These are phyloP conservation scores for Teunomyces lycoperdinae DNA, from an alignment of 805 yeast species.

Conservation along the genomic window DNA sequence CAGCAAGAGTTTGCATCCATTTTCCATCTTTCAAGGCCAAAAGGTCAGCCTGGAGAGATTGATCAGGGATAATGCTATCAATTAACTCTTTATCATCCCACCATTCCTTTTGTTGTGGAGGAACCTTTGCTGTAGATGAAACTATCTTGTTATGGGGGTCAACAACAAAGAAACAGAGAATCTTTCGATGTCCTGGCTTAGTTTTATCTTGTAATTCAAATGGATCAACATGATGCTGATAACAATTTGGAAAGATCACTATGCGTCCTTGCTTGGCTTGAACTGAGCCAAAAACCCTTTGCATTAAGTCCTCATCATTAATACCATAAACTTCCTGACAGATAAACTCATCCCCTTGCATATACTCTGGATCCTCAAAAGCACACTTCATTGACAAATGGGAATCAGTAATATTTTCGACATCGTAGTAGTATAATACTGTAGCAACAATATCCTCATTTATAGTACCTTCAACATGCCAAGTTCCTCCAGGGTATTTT, in stretches of 20 bases:
- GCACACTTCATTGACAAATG: slow-evolving; percentile 27
- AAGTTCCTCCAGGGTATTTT: slow-evolving; percentile 36
- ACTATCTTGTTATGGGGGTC: slow-evolving; percentile 33
- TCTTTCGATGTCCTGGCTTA: slow-evolving; percentile 37
- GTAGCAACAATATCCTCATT: slow-evolving; percentile 44
- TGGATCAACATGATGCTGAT: slow-evolving; percentile 39
- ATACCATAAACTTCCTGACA: slow-evolving; percentile 27
- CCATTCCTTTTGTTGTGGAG: slow-evolving; percentile 40
- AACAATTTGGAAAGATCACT: slow-evolving; percentile 37
- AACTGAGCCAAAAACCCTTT: slow-evolving; percentile 22
- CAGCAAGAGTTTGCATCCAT: slow-evolving; percentile 19
- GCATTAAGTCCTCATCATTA: slow-evolving; percentile 26
- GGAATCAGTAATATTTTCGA: slow-evolving; percentile 37
- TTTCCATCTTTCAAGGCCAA: not conserved
- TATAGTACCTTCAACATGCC: slow-evolving; percentile 44
- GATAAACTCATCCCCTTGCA: slow-evolving; percentile 28
- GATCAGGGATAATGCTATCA: slow-evolving; percentile 8
- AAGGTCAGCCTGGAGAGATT: slow-evolving; percentile 6
- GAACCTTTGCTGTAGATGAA: slow-evolving; percentile 28
- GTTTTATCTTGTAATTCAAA: slow-evolving; percentile 34
- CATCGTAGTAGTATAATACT: slow-evolving; percentile 38
- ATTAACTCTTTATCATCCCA: slow-evolving; percentile 15
- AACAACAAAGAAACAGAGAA: slow-evolving; percentile 38
- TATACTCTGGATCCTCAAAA: slow-evolving; percentile 32
- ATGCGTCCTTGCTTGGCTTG: slow-evolving; percentile 24